A percentile compares a stretch with the other conserved stretches of the same genome.
These are phyloP conservation scores for Dactylellina parvicollis DNA, from an alignment of 2,329 filamentous ascomycete species.

Conservation along the genomic window DNA sequence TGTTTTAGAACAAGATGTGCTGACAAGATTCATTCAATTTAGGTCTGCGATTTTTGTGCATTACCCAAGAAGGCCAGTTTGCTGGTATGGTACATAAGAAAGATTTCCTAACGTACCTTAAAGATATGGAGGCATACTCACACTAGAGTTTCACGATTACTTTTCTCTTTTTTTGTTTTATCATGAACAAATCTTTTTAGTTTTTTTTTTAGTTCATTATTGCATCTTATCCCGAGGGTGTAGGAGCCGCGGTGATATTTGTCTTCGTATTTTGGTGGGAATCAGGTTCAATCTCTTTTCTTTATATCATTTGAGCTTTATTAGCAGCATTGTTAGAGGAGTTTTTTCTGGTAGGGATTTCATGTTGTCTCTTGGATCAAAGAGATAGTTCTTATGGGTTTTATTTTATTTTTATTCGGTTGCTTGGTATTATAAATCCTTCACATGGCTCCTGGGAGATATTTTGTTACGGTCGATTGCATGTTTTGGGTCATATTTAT, in stretches of 20 bases:
- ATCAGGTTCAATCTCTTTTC: no score
- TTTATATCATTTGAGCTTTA: no score
- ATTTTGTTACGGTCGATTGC: no score
- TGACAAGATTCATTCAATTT: background rate
- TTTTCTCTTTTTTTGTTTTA: background rate
- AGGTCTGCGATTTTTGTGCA: conserved; percentile 90
- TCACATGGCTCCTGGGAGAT: no score
- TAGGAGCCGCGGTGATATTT: no score
- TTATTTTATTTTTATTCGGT: background rate
- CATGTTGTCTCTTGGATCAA: no score
- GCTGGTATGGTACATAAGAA: conserved; percentile 97
- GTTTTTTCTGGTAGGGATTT: conserved; percentile 14
- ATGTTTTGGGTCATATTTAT: no score
- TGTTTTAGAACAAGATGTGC: background rate
- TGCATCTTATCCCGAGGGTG: background rate
- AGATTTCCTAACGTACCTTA: conserved; percentile 92
- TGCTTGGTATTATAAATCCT: no score
- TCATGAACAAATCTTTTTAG: background rate
- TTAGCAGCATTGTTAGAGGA: conserved; percentile 52
- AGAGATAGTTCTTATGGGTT: no score
- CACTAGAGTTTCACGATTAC: conserved; percentile 21
- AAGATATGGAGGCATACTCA: conserved; percentile 71
- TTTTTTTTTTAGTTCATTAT: conserved; percentile 1
- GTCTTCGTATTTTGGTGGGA: no score
- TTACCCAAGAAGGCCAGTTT: conserved; percentile 82